phyloP scores from a whole-genome alignment of 129 eudicot genomes.

The Helichrysum umbraculigerum region DNA sequence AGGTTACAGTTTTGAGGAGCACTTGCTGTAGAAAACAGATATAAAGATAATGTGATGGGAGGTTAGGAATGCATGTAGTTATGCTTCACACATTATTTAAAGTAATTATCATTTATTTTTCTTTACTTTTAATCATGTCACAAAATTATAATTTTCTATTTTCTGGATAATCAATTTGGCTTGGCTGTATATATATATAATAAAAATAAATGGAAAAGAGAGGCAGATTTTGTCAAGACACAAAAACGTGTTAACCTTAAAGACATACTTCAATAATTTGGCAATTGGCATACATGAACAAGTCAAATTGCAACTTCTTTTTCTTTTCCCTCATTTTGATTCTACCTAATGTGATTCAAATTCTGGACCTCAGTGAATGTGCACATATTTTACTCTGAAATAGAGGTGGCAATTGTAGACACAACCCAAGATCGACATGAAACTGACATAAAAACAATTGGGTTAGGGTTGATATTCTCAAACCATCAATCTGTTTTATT shows the following conservation, averaged over 20 bases:
- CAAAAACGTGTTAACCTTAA: conserved; percentile 24
- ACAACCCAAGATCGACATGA: too few relatives aligned
- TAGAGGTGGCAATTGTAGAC: too few relatives aligned
- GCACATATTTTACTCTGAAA: too few relatives aligned
- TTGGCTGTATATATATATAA: conserved; percentile 1
- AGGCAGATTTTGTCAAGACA: conserved; percentile 10
- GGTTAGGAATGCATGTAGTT: not conserved
- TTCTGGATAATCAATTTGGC: not conserved
- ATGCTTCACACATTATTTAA: not conserved
- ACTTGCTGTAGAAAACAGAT: not conserved
- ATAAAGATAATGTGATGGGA: not conserved
- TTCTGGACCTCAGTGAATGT: too few relatives aligned
- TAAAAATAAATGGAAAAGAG: conserved; percentile 2
- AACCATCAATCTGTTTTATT: too few relatives aligned
- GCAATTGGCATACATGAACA: conserved; percentile 14
- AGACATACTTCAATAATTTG: conserved; percentile 12
- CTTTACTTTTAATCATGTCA: not conserved
- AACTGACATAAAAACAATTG: too few relatives aligned
- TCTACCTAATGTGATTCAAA: too few relatives aligned
- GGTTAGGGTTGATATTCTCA: too few relatives aligned
- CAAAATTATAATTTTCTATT: not conserved
- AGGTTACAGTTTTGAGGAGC: not conserved
- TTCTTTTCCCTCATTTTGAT: not conserved
- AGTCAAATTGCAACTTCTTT: not conserved
- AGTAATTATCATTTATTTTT: not conserved